Conservation (phyloP, 352 stramenopile genomes). For the Globisporangium canariense region DNA sequence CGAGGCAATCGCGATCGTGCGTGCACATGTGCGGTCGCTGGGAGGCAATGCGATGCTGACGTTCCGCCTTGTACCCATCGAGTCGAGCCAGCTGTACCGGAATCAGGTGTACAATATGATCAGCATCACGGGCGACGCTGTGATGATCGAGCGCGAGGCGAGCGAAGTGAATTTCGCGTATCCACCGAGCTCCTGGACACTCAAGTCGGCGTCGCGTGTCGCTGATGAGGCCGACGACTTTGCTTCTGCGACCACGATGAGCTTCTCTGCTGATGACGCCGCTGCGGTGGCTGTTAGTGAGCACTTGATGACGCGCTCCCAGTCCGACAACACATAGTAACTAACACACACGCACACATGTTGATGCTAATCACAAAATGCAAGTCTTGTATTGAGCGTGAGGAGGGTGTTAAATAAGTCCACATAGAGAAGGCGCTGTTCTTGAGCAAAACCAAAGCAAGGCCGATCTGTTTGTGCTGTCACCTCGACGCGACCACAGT, state of each 20-base stretch:
- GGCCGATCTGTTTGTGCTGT: neutral
- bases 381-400: neutral
- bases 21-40: conserved; percentile 77
- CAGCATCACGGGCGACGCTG: conserved; percentile 83
- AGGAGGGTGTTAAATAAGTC: conserved; percentile 3
- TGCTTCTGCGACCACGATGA: neutral
- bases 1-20: conserved; percentile 84
- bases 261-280: conserved; percentile 9
- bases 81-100: conserved; percentile 84
- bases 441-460: neutral
- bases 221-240: conserved; percentile 16
- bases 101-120: conserved; percentile 93
- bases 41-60: conserved; percentile 86
- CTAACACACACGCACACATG: neutral
- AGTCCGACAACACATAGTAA: neutral
- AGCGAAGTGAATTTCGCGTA: conserved; percentile 31
- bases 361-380: neutral
- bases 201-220: conserved; percentile 25
- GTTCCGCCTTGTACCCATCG: conserved; percentile 83
- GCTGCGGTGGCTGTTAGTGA: neutral
- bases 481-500: conserved; percentile 19
- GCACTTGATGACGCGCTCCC: neutral
- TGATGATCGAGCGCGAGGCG: conserved; percentile 69
- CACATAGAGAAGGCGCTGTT: neutral
- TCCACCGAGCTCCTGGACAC: conserved; percentile 25